Evolutionary conservation across 1,284 basidiomycete genomes (phyloP).

Genomic region (Cryptococcus depauperatus): DNA sequence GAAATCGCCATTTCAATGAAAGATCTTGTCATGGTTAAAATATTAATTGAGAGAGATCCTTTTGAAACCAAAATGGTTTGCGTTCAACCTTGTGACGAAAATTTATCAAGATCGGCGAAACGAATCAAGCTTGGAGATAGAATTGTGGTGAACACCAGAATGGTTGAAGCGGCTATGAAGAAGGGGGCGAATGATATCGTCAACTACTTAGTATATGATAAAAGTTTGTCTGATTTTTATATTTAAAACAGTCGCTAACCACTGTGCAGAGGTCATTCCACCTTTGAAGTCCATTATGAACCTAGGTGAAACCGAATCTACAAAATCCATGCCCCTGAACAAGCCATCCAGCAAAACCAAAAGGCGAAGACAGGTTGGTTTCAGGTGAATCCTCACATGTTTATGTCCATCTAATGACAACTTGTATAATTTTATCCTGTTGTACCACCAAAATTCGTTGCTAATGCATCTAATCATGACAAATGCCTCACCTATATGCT

Average conservation of each 20-base stretch:
- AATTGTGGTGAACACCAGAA: constrained; percentile 16
- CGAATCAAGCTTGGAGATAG: constrained; percentile 17
- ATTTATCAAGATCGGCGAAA: constrained; percentile 5
- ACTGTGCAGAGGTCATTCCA: constrained; percentile 15
- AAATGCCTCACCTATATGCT: too few species aligned
- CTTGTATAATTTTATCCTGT: too few species aligned
- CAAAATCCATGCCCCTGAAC: neutral
- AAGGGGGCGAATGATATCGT: constrained; percentile 53
- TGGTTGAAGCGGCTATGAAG: constrained; percentile 46
- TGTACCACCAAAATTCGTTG: too few species aligned
- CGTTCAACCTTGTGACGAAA: neutral
- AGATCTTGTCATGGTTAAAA: constrained; percentile 59
- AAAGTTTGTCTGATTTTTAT: constrained; percentile 48
- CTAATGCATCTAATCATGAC: too few species aligned
- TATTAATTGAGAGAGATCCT: constrained; percentile 58
- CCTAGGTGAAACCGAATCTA: constrained; percentile 5
- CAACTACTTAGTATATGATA: constrained; percentile 65
- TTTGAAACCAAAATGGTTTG: too few species aligned
- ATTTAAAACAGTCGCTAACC: neutral
- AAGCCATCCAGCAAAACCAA: constrained; percentile 1
- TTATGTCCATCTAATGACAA: too few species aligned
- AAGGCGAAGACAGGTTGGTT: neutral
- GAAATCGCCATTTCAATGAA: constrained; percentile 60
- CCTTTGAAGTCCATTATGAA: constrained; percentile 17
- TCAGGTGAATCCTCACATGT: too few species aligned